A percentile compares a stretch with the other conserved stretches of the same genome.
Conservation (phyloP, 2,329 filamentous ascomycete species). For the Phaeosphaeriaceae sp. region DNA sequence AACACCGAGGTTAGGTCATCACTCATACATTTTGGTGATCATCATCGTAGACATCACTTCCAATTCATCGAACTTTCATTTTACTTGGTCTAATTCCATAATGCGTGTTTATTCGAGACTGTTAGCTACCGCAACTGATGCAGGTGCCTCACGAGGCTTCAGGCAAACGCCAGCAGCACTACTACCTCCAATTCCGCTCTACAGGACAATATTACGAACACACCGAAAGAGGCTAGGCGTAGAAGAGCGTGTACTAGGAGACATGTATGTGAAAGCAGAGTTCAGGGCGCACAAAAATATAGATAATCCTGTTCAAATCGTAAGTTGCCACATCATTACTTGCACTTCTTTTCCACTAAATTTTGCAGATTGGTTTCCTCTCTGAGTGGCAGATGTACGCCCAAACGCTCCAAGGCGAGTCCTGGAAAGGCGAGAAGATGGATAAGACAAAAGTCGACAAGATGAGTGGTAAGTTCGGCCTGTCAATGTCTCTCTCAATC, state of each 20-base stretch:
- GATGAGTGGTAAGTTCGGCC: slow-evolving; percentile 78
- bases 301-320: slow-evolving; percentile 91
- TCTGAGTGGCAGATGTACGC: slow-evolving; percentile 97
- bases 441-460: slow-evolving; percentile 86
- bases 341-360: slow-evolving; percentile 7
- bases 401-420: slow-evolving; percentile 86
- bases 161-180: slow-evolving; percentile 67
- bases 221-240: slow-evolving; percentile 79
- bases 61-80: slow-evolving; percentile 2
- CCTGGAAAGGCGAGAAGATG: slow-evolving; percentile 84
- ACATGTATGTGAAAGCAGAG: slow-evolving; percentile 92
- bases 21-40: slow-evolving; percentile 7
- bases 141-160: slow-evolving; percentile 43
- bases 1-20: slow-evolving; percentile 36
- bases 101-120: slow-evolving; percentile 43
- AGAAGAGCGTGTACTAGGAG: slow-evolving; percentile 82
- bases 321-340: slow-evolving; percentile 56
- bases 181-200: slow-evolving; percentile 86
- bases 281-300: slow-evolving; percentile 83
- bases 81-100: slow-evolving; percentile 2
- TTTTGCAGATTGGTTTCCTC: slow-evolving; percentile 84
- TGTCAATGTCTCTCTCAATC: background rate
- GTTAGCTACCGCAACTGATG: slow-evolving; percentile 45
- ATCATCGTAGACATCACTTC: slow-evolving; percentile 18
- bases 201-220: slow-evolving; percentile 83